phyloP scores from a whole-genome alignment of 768 basidiomycete genomes.

The Boletus sp. region DNA sequence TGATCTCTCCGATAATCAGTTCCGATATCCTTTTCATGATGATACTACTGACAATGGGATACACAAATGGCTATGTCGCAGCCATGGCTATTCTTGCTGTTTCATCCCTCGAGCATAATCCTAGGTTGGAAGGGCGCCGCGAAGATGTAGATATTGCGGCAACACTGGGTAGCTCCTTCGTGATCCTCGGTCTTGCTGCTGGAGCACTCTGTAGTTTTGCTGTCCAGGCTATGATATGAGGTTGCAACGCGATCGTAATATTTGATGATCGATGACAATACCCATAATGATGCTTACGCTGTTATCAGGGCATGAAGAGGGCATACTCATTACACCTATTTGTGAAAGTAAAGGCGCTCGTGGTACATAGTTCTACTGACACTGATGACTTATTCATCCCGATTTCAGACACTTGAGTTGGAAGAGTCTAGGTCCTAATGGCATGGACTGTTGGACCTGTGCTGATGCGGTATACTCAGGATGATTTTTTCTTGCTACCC shows the following conservation, averaged over 20 bases:
- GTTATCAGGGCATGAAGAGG: not conserved
- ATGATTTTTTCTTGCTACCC: too few relatives aligned
- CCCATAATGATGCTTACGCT: not conserved
- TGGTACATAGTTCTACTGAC: too few relatives aligned
- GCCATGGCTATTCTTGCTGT: slow-evolving; percentile 81
- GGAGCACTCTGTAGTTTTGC: slow-evolving; percentile 84
- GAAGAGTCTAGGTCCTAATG: too few relatives aligned
- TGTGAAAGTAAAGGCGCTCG: too few relatives aligned
- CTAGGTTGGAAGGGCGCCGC: slow-evolving; percentile 58
- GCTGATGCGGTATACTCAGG: too few relatives aligned
- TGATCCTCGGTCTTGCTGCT: slow-evolving; percentile 70
- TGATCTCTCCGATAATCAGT: slow-evolving; percentile 49
- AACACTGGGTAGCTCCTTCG: slow-evolving; percentile 73
- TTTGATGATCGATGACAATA: not conserved
- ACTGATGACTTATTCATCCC: too few relatives aligned
- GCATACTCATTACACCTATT: too few relatives aligned
- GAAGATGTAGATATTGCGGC: slow-evolving; percentile 88
- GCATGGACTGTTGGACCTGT: too few relatives aligned
- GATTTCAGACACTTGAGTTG: too few relatives aligned
- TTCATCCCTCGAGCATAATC: slow-evolving; percentile 79
- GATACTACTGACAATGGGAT: slow-evolving; percentile 70
- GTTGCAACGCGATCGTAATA: slow-evolving; percentile 3
- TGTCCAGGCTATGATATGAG: slow-evolving; percentile 65
- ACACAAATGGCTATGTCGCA: slow-evolving; percentile 78
- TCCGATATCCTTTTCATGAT: slow-evolving; percentile 78